Conservation (phyloP, 2,329 filamentous ascomycete genomes). For the Clathrospora elynae region DNA sequence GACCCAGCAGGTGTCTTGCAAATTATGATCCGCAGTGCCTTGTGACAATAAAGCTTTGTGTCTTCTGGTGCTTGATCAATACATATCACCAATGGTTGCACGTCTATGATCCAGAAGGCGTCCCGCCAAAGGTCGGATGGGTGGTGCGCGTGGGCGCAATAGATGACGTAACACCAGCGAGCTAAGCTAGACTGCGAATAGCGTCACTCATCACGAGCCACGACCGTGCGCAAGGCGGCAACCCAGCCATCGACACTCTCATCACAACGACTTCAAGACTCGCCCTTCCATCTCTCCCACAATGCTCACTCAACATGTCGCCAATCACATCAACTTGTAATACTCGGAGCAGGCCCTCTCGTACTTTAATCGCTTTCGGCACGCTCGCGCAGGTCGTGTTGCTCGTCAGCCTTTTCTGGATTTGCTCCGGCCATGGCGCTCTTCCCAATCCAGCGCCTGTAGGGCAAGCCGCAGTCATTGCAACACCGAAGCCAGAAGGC, state of each 20-base stretch:
- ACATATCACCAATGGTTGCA: too few relatives aligned
- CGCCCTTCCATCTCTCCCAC: slow-evolving; percentile 13
- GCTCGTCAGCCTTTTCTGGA: slow-evolving; percentile 21
- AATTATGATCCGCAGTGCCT: too few relatives aligned
- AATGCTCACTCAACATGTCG: slow-evolving; percentile 30
- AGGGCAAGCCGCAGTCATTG: slow-evolving; percentile 7
- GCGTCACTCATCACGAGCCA: slow-evolving; percentile 18
- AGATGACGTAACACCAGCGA: slow-evolving; percentile 9
- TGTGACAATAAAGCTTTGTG: too few relatives aligned
- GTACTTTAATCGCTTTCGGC: slow-evolving; percentile 19
- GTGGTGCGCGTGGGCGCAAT: slow-evolving; percentile 13
- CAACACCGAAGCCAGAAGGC: slow-evolving; percentile 12
- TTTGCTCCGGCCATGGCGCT: slow-evolving; percentile 14
- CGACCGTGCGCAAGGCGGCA: slow-evolving; percentile 23
- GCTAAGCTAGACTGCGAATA: slow-evolving; percentile 7
- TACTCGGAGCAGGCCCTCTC: slow-evolving; percentile 20
- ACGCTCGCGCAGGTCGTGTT: slow-evolving; percentile 32
- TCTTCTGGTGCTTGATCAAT: too few relatives aligned
- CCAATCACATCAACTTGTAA: slow-evolving; percentile 16
- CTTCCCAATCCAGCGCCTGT: slow-evolving; percentile 14
- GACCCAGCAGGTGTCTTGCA: too few relatives aligned
- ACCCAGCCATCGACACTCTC: slow-evolving; percentile 23
- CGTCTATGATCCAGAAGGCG: too few relatives aligned
- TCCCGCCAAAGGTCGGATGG: slow-evolving; percentile 8
- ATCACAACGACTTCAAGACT: slow-evolving; percentile 18